phyloP scores from a whole-genome alignment of 768 basidiomycete species.

The Lactarius quietus region DNA sequence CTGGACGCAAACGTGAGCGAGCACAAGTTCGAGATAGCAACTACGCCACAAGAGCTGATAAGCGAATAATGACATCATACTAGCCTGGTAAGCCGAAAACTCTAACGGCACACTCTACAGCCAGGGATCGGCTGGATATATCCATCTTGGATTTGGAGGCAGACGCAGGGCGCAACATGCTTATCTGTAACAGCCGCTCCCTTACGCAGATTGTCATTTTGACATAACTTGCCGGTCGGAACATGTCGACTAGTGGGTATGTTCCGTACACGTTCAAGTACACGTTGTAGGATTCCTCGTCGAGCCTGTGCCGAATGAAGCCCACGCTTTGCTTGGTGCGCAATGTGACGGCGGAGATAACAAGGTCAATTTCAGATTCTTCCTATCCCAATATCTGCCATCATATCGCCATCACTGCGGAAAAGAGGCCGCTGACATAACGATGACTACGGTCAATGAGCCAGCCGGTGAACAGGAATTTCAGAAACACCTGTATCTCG shows the following conservation, averaged over 20 bases:
- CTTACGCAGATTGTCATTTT: not conserved
- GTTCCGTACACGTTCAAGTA: not conserved
- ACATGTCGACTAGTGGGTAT: not conserved
- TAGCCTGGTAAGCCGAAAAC: not conserved
- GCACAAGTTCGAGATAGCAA: not conserved
- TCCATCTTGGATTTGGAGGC: not conserved
- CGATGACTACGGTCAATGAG: not conserved
- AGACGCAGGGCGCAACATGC: not conserved
- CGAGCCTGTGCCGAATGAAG: not conserved
- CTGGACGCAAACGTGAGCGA: not conserved
- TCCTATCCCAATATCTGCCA: not conserved
- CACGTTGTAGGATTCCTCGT: not conserved
- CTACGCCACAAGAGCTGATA: not conserved
- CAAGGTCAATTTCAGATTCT: not conserved
- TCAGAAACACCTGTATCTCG: not conserved
- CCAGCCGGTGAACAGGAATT: not conserved
- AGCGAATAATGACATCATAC: not conserved
- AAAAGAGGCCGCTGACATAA: not conserved
- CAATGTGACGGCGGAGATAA: slow-evolving; percentile 5
- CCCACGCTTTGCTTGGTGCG: not conserved
- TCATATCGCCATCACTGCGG: not conserved
- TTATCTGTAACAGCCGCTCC: not conserved
- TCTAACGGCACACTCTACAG: no score
- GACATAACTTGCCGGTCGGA: slow-evolving; percentile 5
- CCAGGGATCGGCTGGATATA: slow-evolving; percentile 6